Conservation (phyloP, 768 basidiomycete genomes). For the Tylopilus rubrobrunneus region DNA sequence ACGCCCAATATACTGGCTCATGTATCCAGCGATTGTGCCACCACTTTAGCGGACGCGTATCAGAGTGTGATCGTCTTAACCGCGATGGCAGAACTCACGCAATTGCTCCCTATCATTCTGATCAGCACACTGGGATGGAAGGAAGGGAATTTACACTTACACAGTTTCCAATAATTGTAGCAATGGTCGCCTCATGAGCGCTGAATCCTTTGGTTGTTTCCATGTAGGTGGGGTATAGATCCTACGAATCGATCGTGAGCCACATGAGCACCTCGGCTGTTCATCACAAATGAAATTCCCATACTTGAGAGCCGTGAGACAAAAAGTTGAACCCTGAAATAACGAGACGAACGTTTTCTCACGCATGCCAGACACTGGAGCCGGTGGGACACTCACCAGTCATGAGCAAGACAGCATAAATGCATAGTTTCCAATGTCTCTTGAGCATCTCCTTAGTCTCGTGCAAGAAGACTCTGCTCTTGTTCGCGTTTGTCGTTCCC, state of each 20-base stretch:
- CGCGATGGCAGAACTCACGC: slow-evolving; percentile 30
- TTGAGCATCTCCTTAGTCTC: slow-evolving; percentile 77
- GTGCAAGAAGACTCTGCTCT: slow-evolving; percentile 67
- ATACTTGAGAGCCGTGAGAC: slow-evolving; percentile 65
- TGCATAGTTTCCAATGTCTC: slow-evolving; percentile 75
- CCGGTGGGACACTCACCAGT: slow-evolving; percentile 35
- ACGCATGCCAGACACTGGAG: neutral
- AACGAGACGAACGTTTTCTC: neutral
- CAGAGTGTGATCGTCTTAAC: neutral
- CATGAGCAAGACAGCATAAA: slow-evolving; percentile 84
- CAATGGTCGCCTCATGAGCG: slow-evolving; percentile 56
- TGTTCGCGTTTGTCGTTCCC: slow-evolving; percentile 38
- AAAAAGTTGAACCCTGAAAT: slow-evolving; percentile 68
- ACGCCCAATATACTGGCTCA: slow-evolving; percentile 76
- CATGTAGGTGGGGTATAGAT: slow-evolving; percentile 77
- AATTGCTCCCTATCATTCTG: slow-evolving; percentile 38
- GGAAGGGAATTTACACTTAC: slow-evolving; percentile 30
- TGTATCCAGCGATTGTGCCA: slow-evolving; percentile 64
- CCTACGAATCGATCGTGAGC: slow-evolving; percentile 31
- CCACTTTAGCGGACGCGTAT: slow-evolving; percentile 36
- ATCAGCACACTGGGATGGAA: neutral
- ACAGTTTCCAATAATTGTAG: slow-evolving; percentile 81
- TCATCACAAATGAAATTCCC: neutral
- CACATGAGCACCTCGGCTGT: neutral
- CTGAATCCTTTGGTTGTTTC: slow-evolving; percentile 58